Percentiles rank a stretch among this genome's conserved stretches.
phyloP scores from a whole-genome alignment of 352 stramenopile species.

The Phytophthora capsici region DNA sequence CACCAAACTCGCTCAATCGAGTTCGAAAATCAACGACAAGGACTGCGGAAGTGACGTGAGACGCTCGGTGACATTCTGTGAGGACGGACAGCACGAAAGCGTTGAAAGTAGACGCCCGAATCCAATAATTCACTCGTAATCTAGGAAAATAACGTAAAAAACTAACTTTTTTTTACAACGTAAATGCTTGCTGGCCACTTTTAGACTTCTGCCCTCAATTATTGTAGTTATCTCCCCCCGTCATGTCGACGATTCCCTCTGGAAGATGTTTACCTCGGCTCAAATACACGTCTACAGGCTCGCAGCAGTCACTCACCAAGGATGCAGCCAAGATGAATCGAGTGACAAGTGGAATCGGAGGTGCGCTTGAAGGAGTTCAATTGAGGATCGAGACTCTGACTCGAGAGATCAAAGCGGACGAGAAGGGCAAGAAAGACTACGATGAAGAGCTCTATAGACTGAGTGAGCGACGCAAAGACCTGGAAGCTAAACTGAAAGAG shows the following conservation, averaged over 20 bases:
- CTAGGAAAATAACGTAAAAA: not conserved
- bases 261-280: constrained; percentile 50
- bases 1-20: constrained; percentile 39
- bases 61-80: constrained; percentile 33
- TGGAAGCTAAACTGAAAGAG: constrained; percentile 59
- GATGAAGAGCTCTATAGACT: constrained; percentile 79
- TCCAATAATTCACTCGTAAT: constrained; percentile 20
- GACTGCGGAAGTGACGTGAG: constrained; percentile 3
- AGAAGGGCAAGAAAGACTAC: constrained; percentile 83
- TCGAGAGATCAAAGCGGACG: constrained; percentile 73
- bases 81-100: constrained; percentile 26
- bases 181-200: not conserved
- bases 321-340: constrained; percentile 77
- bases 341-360: constrained; percentile 70
- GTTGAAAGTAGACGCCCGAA: constrained; percentile 3
- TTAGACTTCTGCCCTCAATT: constrained; percentile 11
- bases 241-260: constrained; percentile 24
- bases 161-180: too few species aligned
- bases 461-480: constrained; percentile 54
- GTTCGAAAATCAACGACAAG: constrained; percentile 6
- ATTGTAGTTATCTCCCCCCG: not conserved
- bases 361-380: constrained; percentile 64
- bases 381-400: constrained; percentile 68
- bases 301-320: constrained; percentile 58
- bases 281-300: constrained; percentile 51